Evolutionary conservation across 139 green algal genomes (phyloP).

Genomic region (Diplosphaera chodatii): DNA sequence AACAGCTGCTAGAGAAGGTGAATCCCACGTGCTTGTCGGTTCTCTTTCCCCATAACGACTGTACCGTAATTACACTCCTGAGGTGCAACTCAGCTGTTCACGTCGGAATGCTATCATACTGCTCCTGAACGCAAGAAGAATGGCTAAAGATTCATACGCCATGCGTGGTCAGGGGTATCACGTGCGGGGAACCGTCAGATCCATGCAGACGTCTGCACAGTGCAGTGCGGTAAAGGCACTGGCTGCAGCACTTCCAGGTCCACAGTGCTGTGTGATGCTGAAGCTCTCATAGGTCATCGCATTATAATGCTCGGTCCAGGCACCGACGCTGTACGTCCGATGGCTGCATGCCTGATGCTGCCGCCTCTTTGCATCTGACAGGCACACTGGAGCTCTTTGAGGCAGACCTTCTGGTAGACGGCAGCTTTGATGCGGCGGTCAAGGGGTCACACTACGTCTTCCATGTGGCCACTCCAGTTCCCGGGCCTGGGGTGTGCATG

Average conservation of each 20-base stretch:
- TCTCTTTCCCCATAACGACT: neutral
- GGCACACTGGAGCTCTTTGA: conserved; percentile 35
- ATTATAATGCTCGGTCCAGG: too few species aligned
- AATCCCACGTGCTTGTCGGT: conserved; percentile 40
- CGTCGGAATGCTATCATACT: too few species aligned
- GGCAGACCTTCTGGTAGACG: conserved; percentile 36
- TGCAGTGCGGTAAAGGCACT: neutral
- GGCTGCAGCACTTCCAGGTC: neutral
- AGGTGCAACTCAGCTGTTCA: too few species aligned
- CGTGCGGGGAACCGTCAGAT: neutral
- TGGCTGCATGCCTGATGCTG: too few species aligned
- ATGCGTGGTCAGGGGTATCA: neutral
- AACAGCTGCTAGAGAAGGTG: conserved; percentile 39
- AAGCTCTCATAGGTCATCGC: too few species aligned
- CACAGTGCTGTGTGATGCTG: neutral
- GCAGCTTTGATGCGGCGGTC: conserved; percentile 35
- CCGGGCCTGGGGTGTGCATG: conserved; percentile 12
- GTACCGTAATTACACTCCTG: too few species aligned
- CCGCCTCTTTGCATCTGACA: neutral
- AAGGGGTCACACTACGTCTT: conserved; percentile 51
- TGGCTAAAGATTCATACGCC: too few species aligned
- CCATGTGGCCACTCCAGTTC: conserved; percentile 65
- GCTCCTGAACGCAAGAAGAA: too few species aligned
- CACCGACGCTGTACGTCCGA: too few species aligned
- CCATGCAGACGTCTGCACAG: neutral